Conservation (phyloP, 768 basidiomycete genomes). For the Rhizopogon roseolus region DNA sequence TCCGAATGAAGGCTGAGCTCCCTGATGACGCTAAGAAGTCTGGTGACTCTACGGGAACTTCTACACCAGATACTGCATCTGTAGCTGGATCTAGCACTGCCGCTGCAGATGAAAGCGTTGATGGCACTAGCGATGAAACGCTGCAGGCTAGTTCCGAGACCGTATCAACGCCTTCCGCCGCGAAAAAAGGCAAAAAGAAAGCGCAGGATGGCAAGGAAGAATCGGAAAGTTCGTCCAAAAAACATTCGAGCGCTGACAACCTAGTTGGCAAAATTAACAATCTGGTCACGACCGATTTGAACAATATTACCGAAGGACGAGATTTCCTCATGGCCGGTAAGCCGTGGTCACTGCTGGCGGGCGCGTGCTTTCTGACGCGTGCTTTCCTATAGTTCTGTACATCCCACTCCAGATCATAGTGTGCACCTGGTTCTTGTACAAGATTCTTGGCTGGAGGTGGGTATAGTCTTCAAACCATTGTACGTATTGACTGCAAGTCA, state of each 20-base stretch:
- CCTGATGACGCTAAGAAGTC: slow-evolving; percentile 7
- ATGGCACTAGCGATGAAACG: slow-evolving; percentile 3
- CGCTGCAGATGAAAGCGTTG: slow-evolving; percentile 5
- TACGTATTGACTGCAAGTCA: background rate
- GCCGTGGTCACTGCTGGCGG: background rate
- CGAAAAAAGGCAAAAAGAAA: slow-evolving; percentile 2
- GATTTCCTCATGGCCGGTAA: slow-evolving; percentile 12
- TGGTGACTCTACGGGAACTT: background rate
- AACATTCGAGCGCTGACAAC: slow-evolving; percentile 32
- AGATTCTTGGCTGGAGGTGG: slow-evolving; percentile 40
- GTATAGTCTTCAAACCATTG: background rate
- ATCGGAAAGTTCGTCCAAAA: background rate
- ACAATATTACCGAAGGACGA: slow-evolving; percentile 12
- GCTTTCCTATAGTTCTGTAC: slow-evolving; percentile 2
- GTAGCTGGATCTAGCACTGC: slow-evolving; percentile 7
- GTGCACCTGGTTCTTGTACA: slow-evolving; percentile 40
- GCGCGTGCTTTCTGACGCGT: background rate
- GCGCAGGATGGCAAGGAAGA: background rate
- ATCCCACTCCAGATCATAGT: slow-evolving; percentile 13
- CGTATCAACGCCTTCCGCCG: background rate
- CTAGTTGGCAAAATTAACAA: slow-evolving; percentile 77
- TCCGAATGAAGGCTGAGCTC: slow-evolving; percentile 32
- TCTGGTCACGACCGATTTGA: slow-evolving; percentile 48
- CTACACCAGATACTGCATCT: slow-evolving; percentile 8
- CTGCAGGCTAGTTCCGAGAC: background rate